A percentile compares a stretch with the other conserved stretches of the same genome.
Evolutionary conservation across 2,329 filamentous ascomycete species (phyloP).

Genomic region (Tricladium varicosporioides): DNA sequence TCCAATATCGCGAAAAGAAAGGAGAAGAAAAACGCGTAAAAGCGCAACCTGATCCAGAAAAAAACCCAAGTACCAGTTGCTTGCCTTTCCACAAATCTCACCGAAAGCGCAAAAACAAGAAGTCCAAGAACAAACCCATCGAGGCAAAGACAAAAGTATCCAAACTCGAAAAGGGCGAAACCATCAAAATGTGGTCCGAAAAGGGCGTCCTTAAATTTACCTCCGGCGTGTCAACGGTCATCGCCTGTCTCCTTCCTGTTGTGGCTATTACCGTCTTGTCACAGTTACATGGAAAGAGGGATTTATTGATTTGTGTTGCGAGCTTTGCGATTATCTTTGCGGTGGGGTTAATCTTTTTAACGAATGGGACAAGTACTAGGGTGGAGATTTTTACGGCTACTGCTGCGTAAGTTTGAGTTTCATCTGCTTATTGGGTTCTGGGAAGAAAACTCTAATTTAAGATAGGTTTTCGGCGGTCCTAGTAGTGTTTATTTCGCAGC

Average conservation of each 20-base stretch:
- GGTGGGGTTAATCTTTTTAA: conserved; percentile 8
- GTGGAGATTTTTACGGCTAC: conserved; percentile 16
- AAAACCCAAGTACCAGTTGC: too few relatives aligned
- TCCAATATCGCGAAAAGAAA: too few relatives aligned
- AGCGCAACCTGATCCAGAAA: too few relatives aligned
- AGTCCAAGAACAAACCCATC: neutral
- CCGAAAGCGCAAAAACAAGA: neutral
- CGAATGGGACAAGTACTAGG: neutral
- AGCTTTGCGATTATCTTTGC: conserved; percentile 11
- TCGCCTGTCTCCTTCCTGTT: conserved; percentile 11
- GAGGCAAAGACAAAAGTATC: neutral
- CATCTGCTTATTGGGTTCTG: too few relatives aligned
- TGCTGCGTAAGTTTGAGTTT: neutral
- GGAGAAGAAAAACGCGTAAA: too few relatives aligned
- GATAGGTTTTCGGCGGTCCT: conserved; percentile 3
- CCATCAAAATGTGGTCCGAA: conserved; percentile 1
- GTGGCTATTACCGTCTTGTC: conserved; percentile 11
- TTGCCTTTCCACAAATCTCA: too few relatives aligned
- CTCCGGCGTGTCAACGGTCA: conserved; percentile 4
- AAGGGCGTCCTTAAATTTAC: conserved; percentile 5
- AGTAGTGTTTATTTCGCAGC: conserved; percentile 4
- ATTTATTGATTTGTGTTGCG: conserved; percentile 6
- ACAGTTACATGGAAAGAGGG: neutral
- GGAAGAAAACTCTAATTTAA: too few relatives aligned
- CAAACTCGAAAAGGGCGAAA: neutral